Evolutionary conservation across 176 grass and related monocot species (phyloP), one percentile per base, ranked within the genome.

Genomic region (Eragrostis nindensis): DNA sequence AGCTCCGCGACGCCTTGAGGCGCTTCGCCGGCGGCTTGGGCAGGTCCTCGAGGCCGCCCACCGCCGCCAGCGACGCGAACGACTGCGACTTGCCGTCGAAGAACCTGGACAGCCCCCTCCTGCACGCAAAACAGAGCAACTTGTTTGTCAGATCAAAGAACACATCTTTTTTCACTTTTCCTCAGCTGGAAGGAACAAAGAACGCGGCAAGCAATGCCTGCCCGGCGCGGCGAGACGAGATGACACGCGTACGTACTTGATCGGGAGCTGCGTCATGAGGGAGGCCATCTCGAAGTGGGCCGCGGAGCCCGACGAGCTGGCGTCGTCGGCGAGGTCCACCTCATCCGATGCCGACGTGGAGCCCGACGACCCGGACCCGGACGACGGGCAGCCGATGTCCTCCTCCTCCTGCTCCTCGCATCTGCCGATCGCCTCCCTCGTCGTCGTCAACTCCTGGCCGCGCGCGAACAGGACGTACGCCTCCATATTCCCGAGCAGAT

Each of bases 21-120:
- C 85, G 79, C 85, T 88, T 94, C 74, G 63, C 53, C 55, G 57
- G 63, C 40, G 85, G 88, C 82, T 91, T 94, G 45, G 86, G 70
- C 79, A 91, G 84, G 84, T 91, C 92, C 82, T 86, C 88, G 11
- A 91, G 73, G 57, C 63, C 70, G 46, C 39, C 84, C 7, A 82
- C 92, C 11, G 80, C 84, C 40, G 85, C 83, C 12, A 91, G 88
- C 86, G 92, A 94, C 60, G 79, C 71, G 70, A 94, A 94, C 7
- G 92, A 94, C 70, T 94, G 92, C 43, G 92, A 94, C 84, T 91
- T 94, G 70, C 92, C 92, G 86, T 94, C 69, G 74, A 94, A 94
- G 85, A 94, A 94, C 82, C 83, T 80, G 2, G 92, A 94, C 40
- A 94, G 68, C 15, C 92, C 83, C 64, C 86, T 94, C 92, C 92